phyloP scores from a whole-genome alignment of 371 early-diverging fungal species.

The Mucor velutinosus region DNA sequence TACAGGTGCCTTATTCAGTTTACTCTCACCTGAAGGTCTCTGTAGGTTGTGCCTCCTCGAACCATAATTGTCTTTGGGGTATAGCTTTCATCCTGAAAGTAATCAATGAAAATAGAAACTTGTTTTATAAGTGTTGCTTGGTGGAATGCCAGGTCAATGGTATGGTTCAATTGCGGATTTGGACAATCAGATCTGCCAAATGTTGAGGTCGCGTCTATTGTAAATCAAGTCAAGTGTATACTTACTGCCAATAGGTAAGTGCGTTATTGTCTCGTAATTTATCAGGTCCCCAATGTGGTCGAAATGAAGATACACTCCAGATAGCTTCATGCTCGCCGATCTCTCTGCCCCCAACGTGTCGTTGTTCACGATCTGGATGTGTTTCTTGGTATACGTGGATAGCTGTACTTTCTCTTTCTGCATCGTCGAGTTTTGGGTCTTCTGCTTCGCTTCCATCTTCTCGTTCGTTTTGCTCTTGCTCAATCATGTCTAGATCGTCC shows the following conservation, averaged over 20 bases:
- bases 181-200: conserved; percentile 58
- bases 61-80: conserved; percentile 80
- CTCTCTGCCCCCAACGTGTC: conserved; percentile 50
- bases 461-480: background rate
- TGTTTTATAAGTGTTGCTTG: conserved; percentile 48
- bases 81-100: conserved; percentile 89
- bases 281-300: conserved; percentile 66
- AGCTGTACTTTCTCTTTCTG: conserved; percentile 25
- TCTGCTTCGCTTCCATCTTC: conserved; percentile 2
- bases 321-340: conserved; percentile 55
- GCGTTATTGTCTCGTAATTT: conserved; percentile 69
- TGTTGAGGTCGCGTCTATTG: conserved; percentile 14
- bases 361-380: conserved; percentile 36
- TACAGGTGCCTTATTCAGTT: background rate
- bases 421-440: conserved; percentile 23
- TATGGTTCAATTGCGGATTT: conserved; percentile 45
- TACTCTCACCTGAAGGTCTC: conserved; percentile 46
- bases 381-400: conserved; percentile 29
- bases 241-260: conserved; percentile 87
- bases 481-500: background rate
- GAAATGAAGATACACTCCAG: conserved; percentile 78
- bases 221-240: conserved; percentile 6
- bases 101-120: conserved; percentile 79
- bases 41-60: conserved; percentile 72
- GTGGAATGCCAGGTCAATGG: conserved; percentile 37